These are phyloP conservation scores for Plasmodium yoelii DNA, from an alignment of 169 alveolate genomes.

Conservation along the genomic window DNA sequence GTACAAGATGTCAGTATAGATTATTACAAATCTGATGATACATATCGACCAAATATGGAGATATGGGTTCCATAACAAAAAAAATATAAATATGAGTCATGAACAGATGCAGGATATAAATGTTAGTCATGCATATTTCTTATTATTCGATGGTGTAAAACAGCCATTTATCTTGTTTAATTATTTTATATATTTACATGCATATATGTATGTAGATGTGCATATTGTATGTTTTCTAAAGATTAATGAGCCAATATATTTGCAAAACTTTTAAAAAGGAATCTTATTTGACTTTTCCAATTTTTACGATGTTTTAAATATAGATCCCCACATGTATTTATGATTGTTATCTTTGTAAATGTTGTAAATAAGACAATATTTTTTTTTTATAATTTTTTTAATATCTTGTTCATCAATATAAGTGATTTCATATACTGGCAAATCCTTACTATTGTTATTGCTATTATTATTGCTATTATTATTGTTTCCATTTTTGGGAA, in stretches of 20 bases:
- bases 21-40: slow-evolving; percentile 21
- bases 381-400: slow-evolving; percentile 17
- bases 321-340: slow-evolving; percentile 76
- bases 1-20: slow-evolving; percentile 24
- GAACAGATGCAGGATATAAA: too few relatives aligned
- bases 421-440: slow-evolving; percentile 33
- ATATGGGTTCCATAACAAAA: slow-evolving; percentile 40
- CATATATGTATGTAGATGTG: too few relatives aligned
- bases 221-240: too few relatives aligned
- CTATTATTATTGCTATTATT: too few relatives aligned
- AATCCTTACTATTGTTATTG: neutral
- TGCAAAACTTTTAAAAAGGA: too few relatives aligned
- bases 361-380: slow-evolving; percentile 47
- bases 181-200: too few relatives aligned
- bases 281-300: too few relatives aligned
- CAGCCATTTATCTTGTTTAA: too few relatives aligned
- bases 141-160: too few relatives aligned
- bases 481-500: neutral
- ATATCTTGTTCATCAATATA: slow-evolving; percentile 34
- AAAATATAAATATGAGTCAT: neutral
- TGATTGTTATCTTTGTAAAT: slow-evolving; percentile 75
- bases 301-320: slow-evolving; percentile 52
- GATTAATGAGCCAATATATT: too few relatives aligned
- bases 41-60: slow-evolving; percentile 17
- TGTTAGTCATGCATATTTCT: too few relatives aligned